Evolutionary conservation across 495 filamentous ascomycete genomes (phyloP), one percentile per base, ranked within the genome.

Genomic region (Daldinia childiae): DNA sequence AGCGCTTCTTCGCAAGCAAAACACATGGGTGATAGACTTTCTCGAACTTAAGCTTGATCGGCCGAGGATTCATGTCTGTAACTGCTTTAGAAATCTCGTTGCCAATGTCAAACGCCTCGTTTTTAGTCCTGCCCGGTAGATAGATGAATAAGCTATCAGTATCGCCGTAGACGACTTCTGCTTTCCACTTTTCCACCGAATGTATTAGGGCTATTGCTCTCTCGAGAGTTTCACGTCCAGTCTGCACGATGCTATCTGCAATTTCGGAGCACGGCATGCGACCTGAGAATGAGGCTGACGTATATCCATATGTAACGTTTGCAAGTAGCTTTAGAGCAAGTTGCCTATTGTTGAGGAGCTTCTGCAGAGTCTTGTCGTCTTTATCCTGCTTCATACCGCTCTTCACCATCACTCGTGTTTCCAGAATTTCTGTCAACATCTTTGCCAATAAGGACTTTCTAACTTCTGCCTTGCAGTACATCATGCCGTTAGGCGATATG

Each of bases 231-330:
- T 98, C 95, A 14, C 95, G 89, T 3, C 91, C 95, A 0, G 94
- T 94, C 77, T 98, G 95, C 0, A 98, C 95, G 76, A 99, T 98
- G 80, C 93, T 97, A 81, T 99, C 95, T 32, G 95, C 96, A 68
- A 99, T 98, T 79, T 99, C 95, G 14, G 93, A 91, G 78, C 95
- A 99, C 3, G 95, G 95, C 96, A 98, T 98, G 39, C 95, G 87
- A 1, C 95, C 95, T 0, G 94, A 97, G 79, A 96, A 98, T 4
- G 92, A 93, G 2, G 95, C 95, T 12, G 95, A 97, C 0, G 96
- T 95, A 79, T 99, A 99, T 41, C 95, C 95, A 71, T 99, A 99
- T 0, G 96, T 99, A 65, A 99, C 95, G 71, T 99, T 99, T 6
- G 95, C 96, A 50, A 98, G 93, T 14, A 99, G 86, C 76, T 99